Percentiles rank a stretch among this genome's conserved stretches.
phyloP scores from a whole-genome alignment of 306 rosid genomes.

The Nissolia schottii region DNA sequence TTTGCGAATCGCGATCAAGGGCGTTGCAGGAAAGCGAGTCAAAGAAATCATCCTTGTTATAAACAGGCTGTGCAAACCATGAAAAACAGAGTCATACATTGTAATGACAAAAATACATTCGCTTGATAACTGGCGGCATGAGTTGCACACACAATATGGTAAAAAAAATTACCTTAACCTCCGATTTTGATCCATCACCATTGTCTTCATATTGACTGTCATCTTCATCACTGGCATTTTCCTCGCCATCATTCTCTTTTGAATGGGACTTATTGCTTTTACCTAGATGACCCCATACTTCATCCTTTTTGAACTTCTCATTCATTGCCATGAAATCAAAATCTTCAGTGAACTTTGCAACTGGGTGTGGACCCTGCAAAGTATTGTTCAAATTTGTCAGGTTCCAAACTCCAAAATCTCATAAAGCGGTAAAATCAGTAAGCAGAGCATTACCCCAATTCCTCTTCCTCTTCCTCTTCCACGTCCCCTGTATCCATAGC shows the following conservation, averaged over 20 bases:
- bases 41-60: slow-evolving; percentile 90
- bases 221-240: slow-evolving; percentile 49
- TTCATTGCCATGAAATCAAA: slow-evolving; percentile 95
- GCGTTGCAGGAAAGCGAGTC: slow-evolving; percentile 66
- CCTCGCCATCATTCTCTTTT: slow-evolving; percentile 59
- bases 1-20: slow-evolving; percentile 44
- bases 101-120: not conserved
- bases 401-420: not conserved
- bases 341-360: slow-evolving; percentile 75
- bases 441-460: slow-evolving; percentile 52
- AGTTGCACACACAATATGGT: not conserved
- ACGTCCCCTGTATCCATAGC: slow-evolving; percentile 59
- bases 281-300: slow-evolving; percentile 98
- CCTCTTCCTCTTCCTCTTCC: slow-evolving; percentile 81
- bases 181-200: slow-evolving; percentile 42
- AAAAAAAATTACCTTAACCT: slow-evolving; percentile 44
- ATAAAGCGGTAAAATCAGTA: not conserved
- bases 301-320: slow-evolving; percentile 96
- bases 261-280: slow-evolving; percentile 52
- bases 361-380: slow-evolving; percentile 59
- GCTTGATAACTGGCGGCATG: not conserved
- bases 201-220: slow-evolving; percentile 54
- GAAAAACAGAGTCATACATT: slow-evolving; percentile 15
- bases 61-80: slow-evolving; percentile 52
- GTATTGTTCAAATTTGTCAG: slow-evolving; percentile 1